Evolutionary conservation across 1,284 basidiomycete genomes (phyloP), one percentile per base, ranked within the genome.

Genomic region (Cryptococcus floricola): DNA sequence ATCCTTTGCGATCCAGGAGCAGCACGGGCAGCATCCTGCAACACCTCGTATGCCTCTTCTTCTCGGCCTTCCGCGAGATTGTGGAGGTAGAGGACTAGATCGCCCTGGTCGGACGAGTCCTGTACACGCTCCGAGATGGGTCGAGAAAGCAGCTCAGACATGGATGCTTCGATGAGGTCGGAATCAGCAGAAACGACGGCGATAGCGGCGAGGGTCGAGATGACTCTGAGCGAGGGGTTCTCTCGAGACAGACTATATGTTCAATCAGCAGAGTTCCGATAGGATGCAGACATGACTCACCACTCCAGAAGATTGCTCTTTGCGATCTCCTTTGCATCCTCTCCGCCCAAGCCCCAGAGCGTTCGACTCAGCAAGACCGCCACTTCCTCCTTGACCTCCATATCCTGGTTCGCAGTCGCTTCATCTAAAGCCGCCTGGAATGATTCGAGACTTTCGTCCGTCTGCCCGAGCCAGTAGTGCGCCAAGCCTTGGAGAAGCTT

Each of bases 201-300:
- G 81, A 95, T 89, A 2, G 89, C 89, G 0, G 88, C 89, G 0
- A 97, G 81, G 0, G 86, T 83, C 43, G 87, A 87, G 69, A 96
- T 87, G 1, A 89, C 90, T 55, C 83, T 81, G 52, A 93, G 73
- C 68, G 69, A 69, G 5, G 75, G 71, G 9, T 65, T 54, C 14
- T 72, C 69, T 88, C 89, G 66, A 83, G 86, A 23, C 84, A 83
- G 73, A 87, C 87, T 60, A 80, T 2, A 39, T 23, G 25, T 10
- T 19, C 5, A 13, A 31, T 12, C 38, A 45, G 55, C 50, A 47
- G 43, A 16, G 12, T 47, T 31, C 13, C 34, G 37, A 47, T 59
- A 39, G 19, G 19, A 48, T 46, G 50, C 16, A 19, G 6, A 46
- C 38, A 63, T 28, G 16, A 78, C 83, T 65, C 61, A 93, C 92